Percentiles rank a stretch among this genome's conserved stretches.
Evolutionary conservation across 1,139 yeast species (phyloP).

Genomic region (Oligophagozyma castellii): DNA sequence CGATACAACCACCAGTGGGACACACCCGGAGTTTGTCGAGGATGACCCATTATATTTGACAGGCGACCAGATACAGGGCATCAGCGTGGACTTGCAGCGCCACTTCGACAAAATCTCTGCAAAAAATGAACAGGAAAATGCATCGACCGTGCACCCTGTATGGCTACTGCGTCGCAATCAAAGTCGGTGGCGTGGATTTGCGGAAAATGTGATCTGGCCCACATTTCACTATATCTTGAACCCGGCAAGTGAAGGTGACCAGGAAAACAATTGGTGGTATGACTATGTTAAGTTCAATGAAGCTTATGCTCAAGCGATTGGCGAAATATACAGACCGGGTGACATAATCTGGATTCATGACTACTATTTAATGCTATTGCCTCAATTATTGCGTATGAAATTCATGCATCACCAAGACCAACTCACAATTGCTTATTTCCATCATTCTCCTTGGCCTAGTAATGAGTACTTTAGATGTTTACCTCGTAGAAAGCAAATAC

Average conservation of each 20-base stretch:
- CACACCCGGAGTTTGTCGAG: conserved; percentile 17
- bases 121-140: conserved; percentile 31
- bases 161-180: conserved; percentile 68
- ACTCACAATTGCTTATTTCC: conserved; percentile 58
- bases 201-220: conserved; percentile 90
- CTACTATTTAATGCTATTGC: conserved; percentile 71
- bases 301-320: conserved; percentile 70
- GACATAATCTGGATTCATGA: conserved; percentile 95
- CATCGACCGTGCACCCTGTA: conserved; percentile 57
- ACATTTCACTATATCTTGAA: conserved; percentile 84
- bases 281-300: conserved; percentile 86
- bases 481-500: conserved; percentile 64
- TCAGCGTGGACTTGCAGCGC: conserved; percentile 14
- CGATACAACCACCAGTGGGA: conserved; percentile 6
- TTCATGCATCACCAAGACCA: conserved; percentile 17
- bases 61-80: conserved; percentile 36
- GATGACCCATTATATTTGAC: conserved; percentile 53
- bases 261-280: conserved; percentile 74
- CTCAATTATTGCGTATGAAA: conserved; percentile 74
- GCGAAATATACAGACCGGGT: conserved; percentile 66
- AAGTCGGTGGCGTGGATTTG: conserved; percentile 71
- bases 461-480: conserved; percentile 88
- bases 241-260: conserved; percentile 42
- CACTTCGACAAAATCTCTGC: conserved; percentile 4
- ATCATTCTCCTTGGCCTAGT: conserved; percentile 90